Evolutionary conservation across 2,329 filamentous ascomycete genomes (phyloP), one percentile per base, ranked within the genome.

Genomic region (Seiridium unicorne): DNA sequence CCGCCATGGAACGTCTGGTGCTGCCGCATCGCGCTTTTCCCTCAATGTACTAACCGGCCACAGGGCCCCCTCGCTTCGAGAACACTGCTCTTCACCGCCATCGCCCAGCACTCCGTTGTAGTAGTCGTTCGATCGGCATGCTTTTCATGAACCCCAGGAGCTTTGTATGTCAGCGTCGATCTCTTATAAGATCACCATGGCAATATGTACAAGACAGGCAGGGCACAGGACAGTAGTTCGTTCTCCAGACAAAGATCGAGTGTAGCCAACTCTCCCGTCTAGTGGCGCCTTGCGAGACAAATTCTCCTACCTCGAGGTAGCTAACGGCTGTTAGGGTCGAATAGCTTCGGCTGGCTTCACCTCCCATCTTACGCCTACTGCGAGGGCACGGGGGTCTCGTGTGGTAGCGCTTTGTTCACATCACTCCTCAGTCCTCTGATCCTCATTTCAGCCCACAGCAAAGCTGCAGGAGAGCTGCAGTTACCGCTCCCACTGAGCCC

Each of bases 371-470:
- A 51, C 34, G 32, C 6, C 34, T 58, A 32, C 18, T 49, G 53
- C 53, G 7, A n/a, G 36, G n/a, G 38, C 13, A 8, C 51, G 53
- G 36, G 31, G 10, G 26, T 42, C 13, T 11, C 34, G 34, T 31
- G 31, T 32, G 31, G 18, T 8, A 31, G 13, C n/a, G 48, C 13
- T n/a, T 13, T 31, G 7, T 35, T 11, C n/a, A 36, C 48, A 58
- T 60, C 60, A 53, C 34, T 61, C 62, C 62, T 58, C 31, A 31
- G 61, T 62, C 54, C 51, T 62, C 62, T 65, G 55, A 60, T 63
- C 64, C 62, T 72, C 67, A 71, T 71, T 70, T 71, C 63, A 67
- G 62, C 66, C 26, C 66, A 65, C 64, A 65, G 66, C 64, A 66
- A 61, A 62, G 57, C 59, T 64, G 64, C 61, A 66, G 63, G 48